These are phyloP conservation scores for Chaetoceros tenuissimus DNA, from an alignment of 108 stramenopile species.

Conservation along the genomic window DNA sequence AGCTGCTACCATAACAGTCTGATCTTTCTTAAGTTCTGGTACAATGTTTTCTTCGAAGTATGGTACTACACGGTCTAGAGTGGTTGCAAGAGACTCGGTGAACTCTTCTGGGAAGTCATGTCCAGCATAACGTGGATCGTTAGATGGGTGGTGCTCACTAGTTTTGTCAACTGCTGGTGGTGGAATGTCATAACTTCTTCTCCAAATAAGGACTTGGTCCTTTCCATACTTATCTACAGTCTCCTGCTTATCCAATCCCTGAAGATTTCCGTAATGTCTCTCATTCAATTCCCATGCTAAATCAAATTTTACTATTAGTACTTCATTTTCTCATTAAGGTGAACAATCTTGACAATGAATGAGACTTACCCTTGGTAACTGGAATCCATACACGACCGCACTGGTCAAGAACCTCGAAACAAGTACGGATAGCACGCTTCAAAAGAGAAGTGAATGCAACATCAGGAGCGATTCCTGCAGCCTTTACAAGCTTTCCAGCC, in stretches of 20 bases:
- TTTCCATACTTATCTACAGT: constrained; percentile 15
- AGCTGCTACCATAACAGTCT: constrained; percentile 78
- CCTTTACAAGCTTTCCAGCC: constrained; percentile 59
- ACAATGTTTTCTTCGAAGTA: constrained; percentile 70
- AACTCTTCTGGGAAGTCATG: constrained; percentile 51
- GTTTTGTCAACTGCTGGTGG: constrained; percentile 30
- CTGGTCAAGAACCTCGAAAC: constrained; percentile 83
- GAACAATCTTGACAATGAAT: too few species aligned
- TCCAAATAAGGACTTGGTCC: constrained; percentile 17
- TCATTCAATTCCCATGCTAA: constrained; percentile 29
- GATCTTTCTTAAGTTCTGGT: constrained; percentile 71
- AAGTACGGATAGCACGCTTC: constrained; percentile 77
- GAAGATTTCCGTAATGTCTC: constrained; percentile 34
- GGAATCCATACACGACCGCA: constrained; percentile 78
- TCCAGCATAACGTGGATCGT: constrained; percentile 70
- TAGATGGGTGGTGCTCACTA: constrained; percentile 70
- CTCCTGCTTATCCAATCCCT: constrained; percentile 26
- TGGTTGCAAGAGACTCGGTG: constrained; percentile 82
- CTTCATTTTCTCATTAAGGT: too few species aligned
- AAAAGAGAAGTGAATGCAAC: constrained; percentile 86
- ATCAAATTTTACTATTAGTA: too few species aligned
- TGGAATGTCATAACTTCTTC: constrained; percentile 10
- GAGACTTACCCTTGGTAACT: constrained; percentile 48
- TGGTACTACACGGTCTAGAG: constrained; percentile 81
- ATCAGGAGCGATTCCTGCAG: constrained; percentile 56